Evolutionary conservation across 306 rosid genomes (phyloP).

Genomic region (Hippophae tibetana): DNA sequence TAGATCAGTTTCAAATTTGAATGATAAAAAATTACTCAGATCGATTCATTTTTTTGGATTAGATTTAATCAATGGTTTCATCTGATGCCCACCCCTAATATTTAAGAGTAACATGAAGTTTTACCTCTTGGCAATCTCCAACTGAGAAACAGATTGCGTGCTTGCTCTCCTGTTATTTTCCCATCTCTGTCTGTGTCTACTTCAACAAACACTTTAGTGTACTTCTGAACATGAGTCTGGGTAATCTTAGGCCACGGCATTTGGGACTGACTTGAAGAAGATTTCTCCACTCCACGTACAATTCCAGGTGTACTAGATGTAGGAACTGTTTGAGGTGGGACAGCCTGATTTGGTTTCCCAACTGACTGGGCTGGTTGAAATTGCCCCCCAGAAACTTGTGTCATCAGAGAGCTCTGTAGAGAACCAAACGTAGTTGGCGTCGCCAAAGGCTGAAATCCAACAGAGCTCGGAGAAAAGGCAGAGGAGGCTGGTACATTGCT

Average conservation of each 20-base stretch:
- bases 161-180: slow-evolving; percentile 90
- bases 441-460: slow-evolving; percentile 32
- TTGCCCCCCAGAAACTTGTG: slow-evolving; percentile 47
- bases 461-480: slow-evolving; percentile 37
- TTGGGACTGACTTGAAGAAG: slow-evolving; percentile 57
- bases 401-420: slow-evolving; percentile 36
- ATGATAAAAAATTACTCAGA: too few species aligned
- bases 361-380: slow-evolving; percentile 37
- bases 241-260: slow-evolving; percentile 85
- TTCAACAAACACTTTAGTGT: slow-evolving; percentile 74
- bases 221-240: slow-evolving; percentile 74
- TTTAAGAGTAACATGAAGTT: slow-evolving; percentile 11
- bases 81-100: background rate
- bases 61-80: too few species aligned
- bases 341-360: slow-evolving; percentile 42
- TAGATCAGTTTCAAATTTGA: too few species aligned
- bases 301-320: slow-evolving; percentile 34
- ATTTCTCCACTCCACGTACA: slow-evolving; percentile 36
- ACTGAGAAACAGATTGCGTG: slow-evolving; percentile 81
- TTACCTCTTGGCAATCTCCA: slow-evolving; percentile 95
- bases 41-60: too few species aligned
- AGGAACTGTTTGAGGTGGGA: slow-evolving; percentile 29
- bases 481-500: slow-evolving; percentile 36
- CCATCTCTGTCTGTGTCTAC: slow-evolving; percentile 97
- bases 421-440: slow-evolving; percentile 36